Base-by-base conservation (phyloP, 2,329 filamentous ascomycete species). In the Daldinia sp. region DNA sequence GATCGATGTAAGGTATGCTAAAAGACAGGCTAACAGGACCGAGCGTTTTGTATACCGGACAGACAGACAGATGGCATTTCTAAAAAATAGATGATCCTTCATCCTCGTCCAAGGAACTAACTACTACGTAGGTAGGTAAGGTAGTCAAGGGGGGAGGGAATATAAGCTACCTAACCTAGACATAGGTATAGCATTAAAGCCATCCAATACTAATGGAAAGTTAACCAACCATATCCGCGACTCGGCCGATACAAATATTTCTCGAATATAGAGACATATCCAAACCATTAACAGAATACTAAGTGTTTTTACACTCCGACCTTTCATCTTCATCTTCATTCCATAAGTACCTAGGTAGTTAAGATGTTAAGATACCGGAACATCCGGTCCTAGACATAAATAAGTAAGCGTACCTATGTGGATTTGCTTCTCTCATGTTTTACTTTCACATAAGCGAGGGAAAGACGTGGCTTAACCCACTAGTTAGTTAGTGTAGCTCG, bases 1-100 rank as follows among this genome's bases (percentile, higher is more conserved):
- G 61, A 67, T 67, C 54, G 61, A 61, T 67, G 47, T 58, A 17
- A 39, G 4, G 11, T 19, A 43, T 34, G 21, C 23, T 37, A 29
- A n/a, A 27, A 29, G 49, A 19, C 5, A n/a, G n/a, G n/a, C n/a
- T n/a, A n/a, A n/a, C n/a, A n/a, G n/a, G n/a, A n/a, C n/a, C n/a
- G n/a, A n/a, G n/a, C n/a, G n/a, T n/a, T n/a, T n/a, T n/a, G n/a
- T n/a, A n/a, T n/a, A n/a, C n/a, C n/a, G n/a, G n/a, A n/a, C n/a
- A n/a, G n/a, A n/a, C n/a, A n/a, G n/a, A n/a, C n/a, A n/a, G n/a
- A n/a, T n/a, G n/a, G n/a, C n/a, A n/a, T n/a, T n/a, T n/a, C n/a
- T n/a, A n/a, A n/a, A n/a, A n/a, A n/a, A n/a, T n/a, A n/a, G 3
- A 17, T 17, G 34, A 35, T 35, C 32, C 32, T 11, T 39, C 8